Evolutionary conservation across 192 early-diverging fungal genomes (phyloP), one percentile per base, ranked within the genome.

Genomic region (Helicostylum pulchrum): DNA sequence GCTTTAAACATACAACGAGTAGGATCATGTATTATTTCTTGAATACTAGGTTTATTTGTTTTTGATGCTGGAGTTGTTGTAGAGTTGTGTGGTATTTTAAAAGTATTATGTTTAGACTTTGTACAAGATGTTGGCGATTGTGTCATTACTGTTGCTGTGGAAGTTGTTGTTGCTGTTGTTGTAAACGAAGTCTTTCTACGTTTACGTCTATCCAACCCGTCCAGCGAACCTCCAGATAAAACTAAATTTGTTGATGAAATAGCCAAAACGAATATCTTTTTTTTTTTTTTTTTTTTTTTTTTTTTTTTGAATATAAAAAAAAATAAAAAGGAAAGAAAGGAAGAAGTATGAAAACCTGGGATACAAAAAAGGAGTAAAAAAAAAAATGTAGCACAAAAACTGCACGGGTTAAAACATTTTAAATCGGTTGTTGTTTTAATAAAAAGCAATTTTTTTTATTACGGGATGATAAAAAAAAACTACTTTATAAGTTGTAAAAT

Each of bases 1-100:
- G 49, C 49, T 50, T 51, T 62, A 62, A 62, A 62, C 61, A 62
- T 62, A 50, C 61, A 62, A 32, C 26, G 32, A 12, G 17, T 49
- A 36, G 47, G 26, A 51, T 62, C 61, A 51, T 62, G 61, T 2
- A 62, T 17, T 10, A 62, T 32, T 14, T 46, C 47, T 17, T 6
- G 36, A 6, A 39, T 39, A 39, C 9, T 6, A 0, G 1, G 4
- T 39, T 39, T 39, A 10, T 39, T 39, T 6, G 36, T 1, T 39
- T 10, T 39, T 39, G 36, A 10, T 4, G 36, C 36, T 39, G 6
- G 5, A 1, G 36, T 4, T 5, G 36, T 26, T 39, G n/a, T n/a
- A n/a, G 36, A 39, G 36, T 26, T 26, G 36, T 6, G 36, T 39
- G 36, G 36, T 39, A 9, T 39, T 9, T 10, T 39, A 39, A 9